phyloP scores from a whole-genome alignment of 495 filamentous ascomycete species.

The Lasiosphaeria hispida region DNA sequence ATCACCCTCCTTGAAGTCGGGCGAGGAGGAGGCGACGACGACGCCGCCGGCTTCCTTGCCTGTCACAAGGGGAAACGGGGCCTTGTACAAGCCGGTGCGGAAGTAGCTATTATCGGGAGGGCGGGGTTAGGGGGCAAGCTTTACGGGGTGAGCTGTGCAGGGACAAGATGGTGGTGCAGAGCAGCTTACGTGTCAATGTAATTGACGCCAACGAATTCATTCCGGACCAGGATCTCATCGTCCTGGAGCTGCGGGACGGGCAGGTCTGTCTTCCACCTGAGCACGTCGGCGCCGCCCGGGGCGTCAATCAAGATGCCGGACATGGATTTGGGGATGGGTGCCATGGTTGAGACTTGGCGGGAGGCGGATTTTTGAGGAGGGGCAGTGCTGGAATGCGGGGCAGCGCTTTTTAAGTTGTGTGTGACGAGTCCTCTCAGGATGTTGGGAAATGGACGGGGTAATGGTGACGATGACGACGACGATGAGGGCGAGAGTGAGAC shows the following conservation, averaged over 20 bases:
- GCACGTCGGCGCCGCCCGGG: constrained; percentile 74
- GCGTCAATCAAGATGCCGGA: constrained; percentile 72
- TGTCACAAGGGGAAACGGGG: constrained; percentile 68
- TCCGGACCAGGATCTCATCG: constrained; percentile 78
- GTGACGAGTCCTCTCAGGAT: not conserved
- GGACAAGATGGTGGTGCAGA: constrained; percentile 8
- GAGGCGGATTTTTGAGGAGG: not conserved
- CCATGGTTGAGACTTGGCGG: constrained; percentile 12
- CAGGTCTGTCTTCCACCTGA: constrained; percentile 70
- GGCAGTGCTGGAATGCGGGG: constrained; percentile 3
- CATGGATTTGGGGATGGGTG: constrained; percentile 60
- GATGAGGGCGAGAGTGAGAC: too few species aligned
- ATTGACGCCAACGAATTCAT: constrained; percentile 82
- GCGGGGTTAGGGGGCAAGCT: constrained; percentile 15
- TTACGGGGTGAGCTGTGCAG: not conserved
- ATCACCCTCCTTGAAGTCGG: constrained; percentile 59
- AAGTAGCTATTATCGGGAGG: constrained; percentile 61
- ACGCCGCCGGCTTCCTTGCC: constrained; percentile 73
- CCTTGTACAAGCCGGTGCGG: constrained; percentile 81
- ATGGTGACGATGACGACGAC: not conserved
- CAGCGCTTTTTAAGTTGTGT: not conserved
- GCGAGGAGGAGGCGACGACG: constrained; percentile 38
- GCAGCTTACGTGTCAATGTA: constrained; percentile 71
- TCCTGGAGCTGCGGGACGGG: constrained; percentile 71
- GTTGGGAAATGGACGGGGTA: not conserved